Evolutionary conservation across 495 filamentous ascomycete genomes (phyloP).

Genomic region (Aspergillus bertholletiae): DNA sequence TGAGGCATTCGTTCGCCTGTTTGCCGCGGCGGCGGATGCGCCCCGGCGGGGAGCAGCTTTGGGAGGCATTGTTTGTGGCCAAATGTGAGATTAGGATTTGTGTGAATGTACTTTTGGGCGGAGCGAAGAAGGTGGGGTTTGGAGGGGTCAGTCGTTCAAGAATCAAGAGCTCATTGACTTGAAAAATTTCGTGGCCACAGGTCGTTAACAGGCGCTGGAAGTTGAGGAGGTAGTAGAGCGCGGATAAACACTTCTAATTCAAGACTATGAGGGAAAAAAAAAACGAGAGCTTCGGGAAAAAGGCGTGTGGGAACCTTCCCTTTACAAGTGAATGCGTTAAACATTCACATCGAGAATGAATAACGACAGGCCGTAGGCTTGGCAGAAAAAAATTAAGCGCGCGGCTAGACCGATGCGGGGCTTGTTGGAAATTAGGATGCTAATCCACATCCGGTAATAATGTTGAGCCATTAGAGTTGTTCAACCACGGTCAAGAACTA

Average conservation of each 20-base stretch:
- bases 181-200: too few species aligned
- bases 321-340: not conserved
- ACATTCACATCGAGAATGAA: not conserved
- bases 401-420: not conserved
- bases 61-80: conserved; percentile 36
- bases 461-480: too few species aligned
- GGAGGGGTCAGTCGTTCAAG: not conserved
- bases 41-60: conserved; percentile 37
- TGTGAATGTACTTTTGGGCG: not conserved
- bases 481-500: too few species aligned
- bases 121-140: not conserved
- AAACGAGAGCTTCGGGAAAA: too few species aligned
- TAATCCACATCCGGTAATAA: not conserved
- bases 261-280: too few species aligned
- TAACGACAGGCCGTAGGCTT: not conserved
- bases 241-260: too few species aligned
- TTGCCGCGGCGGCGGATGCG: conserved; percentile 14
- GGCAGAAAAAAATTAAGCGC: conserved; percentile 5
- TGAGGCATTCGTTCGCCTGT: not conserved
- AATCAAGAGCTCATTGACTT: too few species aligned
- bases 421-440: not conserved
- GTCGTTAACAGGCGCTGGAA: too few species aligned
- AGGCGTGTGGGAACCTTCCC: not conserved
- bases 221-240: too few species aligned
- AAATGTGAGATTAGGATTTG: not conserved